Evolutionary conservation across 805 yeast genomes (phyloP).

Genomic region (Saccharomycopsis sp.): DNA sequence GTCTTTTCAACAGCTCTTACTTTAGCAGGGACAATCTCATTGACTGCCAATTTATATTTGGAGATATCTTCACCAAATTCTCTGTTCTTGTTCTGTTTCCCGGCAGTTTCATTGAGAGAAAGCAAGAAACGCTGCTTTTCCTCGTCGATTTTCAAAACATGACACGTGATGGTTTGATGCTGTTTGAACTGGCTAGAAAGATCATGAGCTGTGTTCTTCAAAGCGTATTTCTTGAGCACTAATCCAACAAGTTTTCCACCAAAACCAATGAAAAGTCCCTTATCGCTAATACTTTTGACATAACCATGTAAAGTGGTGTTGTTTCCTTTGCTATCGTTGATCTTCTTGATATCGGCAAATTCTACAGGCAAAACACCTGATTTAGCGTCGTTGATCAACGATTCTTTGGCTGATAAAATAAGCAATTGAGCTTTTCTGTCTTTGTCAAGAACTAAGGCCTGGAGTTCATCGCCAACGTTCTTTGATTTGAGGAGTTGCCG

Average conservation of each 20-base stretch:
- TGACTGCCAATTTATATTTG: constrained; percentile 46
- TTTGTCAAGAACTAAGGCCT: constrained; percentile 62
- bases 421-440: constrained; percentile 55
- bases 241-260: constrained; percentile 77
- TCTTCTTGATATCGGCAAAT: constrained; percentile 46
- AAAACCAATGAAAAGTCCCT: constrained; percentile 80
- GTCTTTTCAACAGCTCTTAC: constrained; percentile 51
- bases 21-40: constrained; percentile 53
- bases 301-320: constrained; percentile 59
- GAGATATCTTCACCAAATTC: constrained; percentile 42
- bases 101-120: constrained; percentile 40
- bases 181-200: constrained; percentile 47
- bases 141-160: constrained; percentile 61
- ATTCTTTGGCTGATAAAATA: constrained; percentile 55
- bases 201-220: constrained; percentile 46
- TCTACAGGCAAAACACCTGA: constrained; percentile 45
- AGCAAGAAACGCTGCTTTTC: constrained; percentile 65
- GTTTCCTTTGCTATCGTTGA: constrained; percentile 22
- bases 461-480: constrained; percentile 51
- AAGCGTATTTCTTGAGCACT: constrained; percentile 66
- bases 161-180: constrained; percentile 67
- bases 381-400: constrained; percentile 61
- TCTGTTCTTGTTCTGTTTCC: constrained; percentile 11
- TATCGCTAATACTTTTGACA: constrained; percentile 67
- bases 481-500: constrained; percentile 58